phyloP scores from a whole-genome alignment of 148 eudicot genomes.

The Camellia lanceoleosa region DNA sequence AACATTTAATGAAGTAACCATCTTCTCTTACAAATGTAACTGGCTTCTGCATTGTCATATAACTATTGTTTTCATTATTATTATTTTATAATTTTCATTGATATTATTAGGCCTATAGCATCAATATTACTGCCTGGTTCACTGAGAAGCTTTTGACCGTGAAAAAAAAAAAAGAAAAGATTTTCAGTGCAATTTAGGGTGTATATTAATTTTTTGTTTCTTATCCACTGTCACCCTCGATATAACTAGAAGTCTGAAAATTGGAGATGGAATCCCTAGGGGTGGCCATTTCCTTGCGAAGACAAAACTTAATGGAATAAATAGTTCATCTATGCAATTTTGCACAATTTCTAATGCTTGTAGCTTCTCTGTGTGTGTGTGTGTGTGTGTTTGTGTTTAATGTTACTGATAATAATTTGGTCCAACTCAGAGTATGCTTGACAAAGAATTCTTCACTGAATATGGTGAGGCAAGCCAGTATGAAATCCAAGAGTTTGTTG shows the following conservation, averaged over 20 bases:
- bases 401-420: slow-evolving; percentile 4
- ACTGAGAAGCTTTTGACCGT: background rate
- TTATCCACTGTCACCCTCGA: background rate
- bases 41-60: background rate
- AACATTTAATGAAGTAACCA: background rate
- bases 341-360: background rate
- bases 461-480: slow-evolving; percentile 66
- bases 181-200: background rate
- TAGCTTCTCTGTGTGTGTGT: too few species aligned
- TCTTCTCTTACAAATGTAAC: background rate
- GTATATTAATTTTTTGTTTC: background rate
- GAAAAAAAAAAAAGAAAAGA: background rate
- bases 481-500: slow-evolving; percentile 65
- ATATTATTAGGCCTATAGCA: background rate
- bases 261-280: background rate
- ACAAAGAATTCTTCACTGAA: slow-evolving; percentile 66
- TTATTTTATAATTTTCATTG: background rate
- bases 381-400: too few species aligned
- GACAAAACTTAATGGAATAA: background rate
- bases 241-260: background rate
- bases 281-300: slow-evolving; percentile 1
- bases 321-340: background rate
- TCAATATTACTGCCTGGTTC: background rate
- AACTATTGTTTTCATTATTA: background rate
- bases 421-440: slow-evolving; percentile 45